phyloP scores from a whole-genome alignment of 176 grass and related monocot species.

The Oryza officinalis region DNA sequence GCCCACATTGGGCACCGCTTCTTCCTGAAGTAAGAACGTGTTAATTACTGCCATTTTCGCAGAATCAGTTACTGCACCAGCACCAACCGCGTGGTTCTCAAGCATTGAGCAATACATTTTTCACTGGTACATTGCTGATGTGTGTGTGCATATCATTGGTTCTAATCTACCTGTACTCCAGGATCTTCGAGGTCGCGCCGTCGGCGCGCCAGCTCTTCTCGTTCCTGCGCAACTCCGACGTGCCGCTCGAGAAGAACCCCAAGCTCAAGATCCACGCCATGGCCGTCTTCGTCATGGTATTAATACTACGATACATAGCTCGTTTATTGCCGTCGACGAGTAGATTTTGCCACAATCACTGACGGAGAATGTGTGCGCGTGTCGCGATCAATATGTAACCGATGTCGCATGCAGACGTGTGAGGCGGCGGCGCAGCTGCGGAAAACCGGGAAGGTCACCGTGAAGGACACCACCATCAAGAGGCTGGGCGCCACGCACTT shows the following conservation, averaged over 20 bases:
- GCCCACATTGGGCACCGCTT: slow-evolving; percentile 68
- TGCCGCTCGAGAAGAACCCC: slow-evolving; percentile 46
- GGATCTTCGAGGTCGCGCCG: slow-evolving; percentile 89
- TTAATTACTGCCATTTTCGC: slow-evolving; percentile 10
- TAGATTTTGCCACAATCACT: not conserved
- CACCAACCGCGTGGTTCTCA: too few species aligned
- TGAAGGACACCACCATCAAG: slow-evolving; percentile 84
- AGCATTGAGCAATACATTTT: too few species aligned
- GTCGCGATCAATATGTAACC: not conserved
- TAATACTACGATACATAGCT: not conserved
- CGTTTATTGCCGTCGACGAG: not conserved
- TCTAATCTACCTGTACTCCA: not conserved
- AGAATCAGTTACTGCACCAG: too few species aligned
- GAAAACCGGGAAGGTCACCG: slow-evolving; percentile 79
- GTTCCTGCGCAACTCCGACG: slow-evolving; percentile 75
- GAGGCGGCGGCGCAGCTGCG: slow-evolving; percentile 82
- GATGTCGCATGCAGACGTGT: slow-evolving; percentile 57
- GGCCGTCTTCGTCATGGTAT: slow-evolving; percentile 85
- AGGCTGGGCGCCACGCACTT: slow-evolving; percentile 65
- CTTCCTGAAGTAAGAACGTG: slow-evolving; percentile 41
- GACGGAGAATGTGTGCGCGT: not conserved
- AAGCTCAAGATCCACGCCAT: slow-evolving; percentile 64
- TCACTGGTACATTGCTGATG: not conserved
- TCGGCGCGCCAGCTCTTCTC: slow-evolving; percentile 74
- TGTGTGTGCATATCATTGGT: not conserved